Percentiles rank a stretch among this genome's conserved stretches.
Conservation (phyloP, 768 basidiomycete species). For the Suillus plorans region DNA sequence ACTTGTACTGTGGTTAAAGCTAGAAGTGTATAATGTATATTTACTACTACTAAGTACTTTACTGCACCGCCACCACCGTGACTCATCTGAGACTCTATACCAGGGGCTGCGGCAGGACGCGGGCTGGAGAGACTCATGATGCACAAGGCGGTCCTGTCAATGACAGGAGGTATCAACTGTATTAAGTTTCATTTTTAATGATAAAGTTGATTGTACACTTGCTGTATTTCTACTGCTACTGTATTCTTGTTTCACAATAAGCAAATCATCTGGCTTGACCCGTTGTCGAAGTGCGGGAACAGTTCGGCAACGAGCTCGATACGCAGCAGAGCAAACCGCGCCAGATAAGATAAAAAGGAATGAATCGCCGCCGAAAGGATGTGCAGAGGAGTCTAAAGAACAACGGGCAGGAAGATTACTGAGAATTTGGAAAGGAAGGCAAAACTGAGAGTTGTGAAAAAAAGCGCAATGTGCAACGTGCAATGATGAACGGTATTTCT, state of each 20-base stretch:
- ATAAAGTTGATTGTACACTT: not conserved
- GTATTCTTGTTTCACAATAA: not conserved
- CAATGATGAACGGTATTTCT: not conserved
- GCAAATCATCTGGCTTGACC: not conserved
- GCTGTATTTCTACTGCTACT: not conserved
- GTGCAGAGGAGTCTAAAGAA: not conserved
- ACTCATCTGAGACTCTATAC: too few relatives aligned
- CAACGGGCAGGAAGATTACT: not conserved
- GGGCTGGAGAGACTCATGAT: not conserved
- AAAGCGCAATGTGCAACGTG: not conserved
- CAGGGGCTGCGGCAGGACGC: not conserved
- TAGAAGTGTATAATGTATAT: too few relatives aligned
- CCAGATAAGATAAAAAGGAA: not conserved
- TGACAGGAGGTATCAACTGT: not conserved
- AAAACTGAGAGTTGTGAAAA: not conserved
- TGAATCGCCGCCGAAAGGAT: not conserved
- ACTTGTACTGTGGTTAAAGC: too few relatives aligned
- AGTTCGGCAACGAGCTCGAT: not conserved
- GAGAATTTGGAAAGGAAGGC: not conserved
- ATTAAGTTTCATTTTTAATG: not conserved
- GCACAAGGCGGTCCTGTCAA: not conserved
- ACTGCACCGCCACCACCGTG: too few relatives aligned
- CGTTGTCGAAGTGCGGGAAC: not conserved
- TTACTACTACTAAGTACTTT: too few relatives aligned
- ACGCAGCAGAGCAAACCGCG: not conserved